A percentile compares a stretch with the other conserved stretches of the same genome.
Conservation (phyloP, 345 rosid species). For the Lumnitzera racemosa region DNA sequence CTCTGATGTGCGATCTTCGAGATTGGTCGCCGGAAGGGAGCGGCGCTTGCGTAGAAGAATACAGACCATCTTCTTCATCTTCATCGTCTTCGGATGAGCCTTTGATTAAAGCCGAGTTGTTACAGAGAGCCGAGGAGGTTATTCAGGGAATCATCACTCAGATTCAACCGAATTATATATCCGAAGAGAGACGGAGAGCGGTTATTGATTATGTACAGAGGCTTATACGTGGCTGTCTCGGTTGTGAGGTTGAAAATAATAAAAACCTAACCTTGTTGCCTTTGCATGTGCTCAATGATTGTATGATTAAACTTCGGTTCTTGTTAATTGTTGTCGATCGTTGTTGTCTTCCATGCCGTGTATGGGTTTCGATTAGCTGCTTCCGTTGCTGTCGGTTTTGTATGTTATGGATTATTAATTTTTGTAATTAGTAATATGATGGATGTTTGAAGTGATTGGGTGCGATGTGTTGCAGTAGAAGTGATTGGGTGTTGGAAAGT, state of each 20-base stretch:
- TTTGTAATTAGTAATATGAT: no score
- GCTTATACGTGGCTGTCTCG: constrained; percentile 31
- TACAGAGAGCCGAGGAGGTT: constrained; percentile 59
- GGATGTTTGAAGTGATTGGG: no score
- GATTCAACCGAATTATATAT: constrained; percentile 59
- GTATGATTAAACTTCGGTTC: not conserved
- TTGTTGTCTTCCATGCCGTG: not conserved
- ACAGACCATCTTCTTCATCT: constrained; percentile 23
- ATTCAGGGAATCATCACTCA: constrained; percentile 49
- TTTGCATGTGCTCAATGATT: not conserved
- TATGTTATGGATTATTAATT: no score
- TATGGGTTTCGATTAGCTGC: not conserved
- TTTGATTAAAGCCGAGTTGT: constrained; percentile 32
- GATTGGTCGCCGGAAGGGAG: constrained; percentile 48
- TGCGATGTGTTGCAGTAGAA: no score
- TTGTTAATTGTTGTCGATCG: not conserved
- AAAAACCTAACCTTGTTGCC: not conserved
- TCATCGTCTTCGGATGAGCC: constrained; percentile 24
- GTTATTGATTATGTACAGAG: constrained; percentile 62
- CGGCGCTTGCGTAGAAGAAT: constrained; percentile 33
- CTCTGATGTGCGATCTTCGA: constrained; percentile 67
- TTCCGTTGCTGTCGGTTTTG: no score
- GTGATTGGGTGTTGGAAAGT: no score
- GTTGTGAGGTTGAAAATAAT: constrained; percentile 46
- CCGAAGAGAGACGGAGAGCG: constrained; percentile 62